These are phyloP conservation scores for Vigna reflexopilosa DNA, from an alignment of 306 rosid genomes.

Conservation along the genomic window DNA sequence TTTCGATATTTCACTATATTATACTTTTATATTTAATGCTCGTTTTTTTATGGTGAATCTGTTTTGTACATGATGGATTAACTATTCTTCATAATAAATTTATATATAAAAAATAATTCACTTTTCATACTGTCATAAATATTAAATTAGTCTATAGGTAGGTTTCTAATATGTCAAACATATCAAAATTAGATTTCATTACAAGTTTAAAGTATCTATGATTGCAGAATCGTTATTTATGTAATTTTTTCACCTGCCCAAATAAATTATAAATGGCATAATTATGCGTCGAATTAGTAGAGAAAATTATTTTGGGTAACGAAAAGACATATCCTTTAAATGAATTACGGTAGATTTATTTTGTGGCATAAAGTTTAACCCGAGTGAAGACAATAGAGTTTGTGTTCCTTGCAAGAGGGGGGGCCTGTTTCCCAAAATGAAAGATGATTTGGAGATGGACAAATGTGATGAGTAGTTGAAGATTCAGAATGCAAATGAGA, in stretches of 20 bases:
- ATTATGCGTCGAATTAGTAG: too few species aligned
- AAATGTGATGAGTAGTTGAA: constrained; percentile 48
- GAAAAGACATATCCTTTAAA: neutral
- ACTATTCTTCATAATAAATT: too few species aligned
- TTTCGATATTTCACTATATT: neutral
- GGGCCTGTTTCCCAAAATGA: constrained; percentile 9
- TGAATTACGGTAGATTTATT: neutral
- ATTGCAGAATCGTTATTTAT: too few species aligned
- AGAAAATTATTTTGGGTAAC: neutral
- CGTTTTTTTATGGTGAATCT: neutral
- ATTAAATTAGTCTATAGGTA: too few species aligned
- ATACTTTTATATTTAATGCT: neutral
- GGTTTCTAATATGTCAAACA: too few species aligned
- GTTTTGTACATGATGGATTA: neutral
- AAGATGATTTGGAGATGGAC: constrained; percentile 37
- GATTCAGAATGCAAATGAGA: constrained; percentile 36
- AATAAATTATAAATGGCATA: too few species aligned
- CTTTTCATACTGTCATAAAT: too few species aligned
- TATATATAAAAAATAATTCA: too few species aligned
- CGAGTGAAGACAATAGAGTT: constrained; percentile 24
- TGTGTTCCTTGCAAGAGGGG: neutral
- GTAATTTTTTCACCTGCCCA: too few species aligned
- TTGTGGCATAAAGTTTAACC: neutral
- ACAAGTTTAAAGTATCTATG: too few species aligned
- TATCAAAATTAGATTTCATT: too few species aligned